A percentile compares a stretch with the other conserved stretches of the same genome.
phyloP scores from a whole-genome alignment of 192 early-diverging fungal species.

The Mortierella claussenii region DNA sequence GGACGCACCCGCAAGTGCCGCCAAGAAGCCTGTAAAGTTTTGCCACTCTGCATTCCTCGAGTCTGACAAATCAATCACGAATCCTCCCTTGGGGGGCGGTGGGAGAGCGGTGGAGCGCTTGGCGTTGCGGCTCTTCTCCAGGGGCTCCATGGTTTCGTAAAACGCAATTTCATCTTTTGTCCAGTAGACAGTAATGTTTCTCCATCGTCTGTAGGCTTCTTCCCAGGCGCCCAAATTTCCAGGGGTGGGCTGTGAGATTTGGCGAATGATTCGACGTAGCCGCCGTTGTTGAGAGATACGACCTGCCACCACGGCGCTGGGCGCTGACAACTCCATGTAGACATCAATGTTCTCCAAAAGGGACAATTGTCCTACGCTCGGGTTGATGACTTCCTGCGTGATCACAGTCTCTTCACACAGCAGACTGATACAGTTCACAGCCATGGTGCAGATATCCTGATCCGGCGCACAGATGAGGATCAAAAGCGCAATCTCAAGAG shows the following conservation, averaged over 20 bases:
- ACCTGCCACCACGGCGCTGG: constrained; percentile 62
- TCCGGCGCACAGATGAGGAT: constrained; percentile 82
- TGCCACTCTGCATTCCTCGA: constrained; percentile 71
- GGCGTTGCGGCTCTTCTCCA: constrained; percentile 51
- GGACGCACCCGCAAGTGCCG: constrained; percentile 82
- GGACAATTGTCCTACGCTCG: constrained; percentile 58
- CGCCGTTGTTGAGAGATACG: constrained; percentile 83
- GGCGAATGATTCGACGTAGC: constrained; percentile 73
- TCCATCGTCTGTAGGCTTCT: constrained; percentile 83
- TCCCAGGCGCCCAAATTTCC: constrained; percentile 87
- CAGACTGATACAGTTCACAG: constrained; percentile 73
- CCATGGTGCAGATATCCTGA: constrained; percentile 69
- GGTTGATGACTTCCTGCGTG: constrained; percentile 66
- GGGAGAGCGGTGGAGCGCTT: constrained; percentile 38
- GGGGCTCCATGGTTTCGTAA: constrained; percentile 51
- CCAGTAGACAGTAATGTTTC: constrained; percentile 63
- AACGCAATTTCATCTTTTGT: constrained; percentile 52
- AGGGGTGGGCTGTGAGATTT: constrained; percentile 71
- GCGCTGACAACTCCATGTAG: constrained; percentile 73
- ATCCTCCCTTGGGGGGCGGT: constrained; percentile 41
- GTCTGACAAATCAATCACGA: constrained; percentile 30
- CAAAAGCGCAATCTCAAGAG: constrained; percentile 79
- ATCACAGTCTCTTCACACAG: constrained; percentile 78
- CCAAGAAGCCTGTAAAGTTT: constrained; percentile 86
- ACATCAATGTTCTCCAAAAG: constrained; percentile 76